Evolutionary conservation across 2,329 filamentous ascomycete species (phyloP).

Genomic region (Penicillium sp.): DNA sequence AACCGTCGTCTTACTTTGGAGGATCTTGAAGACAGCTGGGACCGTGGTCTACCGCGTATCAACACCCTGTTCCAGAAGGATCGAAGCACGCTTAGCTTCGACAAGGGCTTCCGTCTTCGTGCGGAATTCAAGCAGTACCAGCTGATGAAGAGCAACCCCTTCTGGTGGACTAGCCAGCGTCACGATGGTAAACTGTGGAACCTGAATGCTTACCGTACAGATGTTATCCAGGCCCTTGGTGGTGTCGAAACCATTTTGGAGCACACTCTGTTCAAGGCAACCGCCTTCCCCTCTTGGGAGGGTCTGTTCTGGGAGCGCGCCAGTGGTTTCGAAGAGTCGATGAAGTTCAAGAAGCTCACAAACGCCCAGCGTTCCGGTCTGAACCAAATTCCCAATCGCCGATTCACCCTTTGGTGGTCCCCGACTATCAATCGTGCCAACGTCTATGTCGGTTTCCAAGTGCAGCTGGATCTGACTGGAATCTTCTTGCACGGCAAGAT

Average conservation of each 20-base stretch:
- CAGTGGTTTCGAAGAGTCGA: constrained; percentile 59
- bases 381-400: constrained; percentile 97
- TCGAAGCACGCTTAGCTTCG: constrained; percentile 92
- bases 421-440: constrained; percentile 93
- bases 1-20: constrained; percentile 93
- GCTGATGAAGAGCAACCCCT: constrained; percentile 98
- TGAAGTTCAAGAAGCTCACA: constrained; percentile 99
- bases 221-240: constrained; percentile 93
- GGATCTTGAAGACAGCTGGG: constrained; percentile 97
- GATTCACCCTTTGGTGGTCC: constrained; percentile 98
- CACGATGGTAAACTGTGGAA: constrained; percentile 99
- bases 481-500: constrained; percentile 99
- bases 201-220: constrained; percentile 90
- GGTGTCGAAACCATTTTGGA: constrained; percentile 98
- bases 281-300: constrained; percentile 96
- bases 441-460: constrained; percentile 99
- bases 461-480: constrained; percentile 94
- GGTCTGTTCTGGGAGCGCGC: constrained; percentile 88
- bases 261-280: constrained; percentile 95
- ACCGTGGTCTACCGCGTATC: constrained; percentile 94
- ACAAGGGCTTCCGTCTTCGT: constrained; percentile 94
- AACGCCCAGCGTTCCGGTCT: constrained; percentile 96
- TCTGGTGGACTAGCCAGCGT: constrained; percentile 98
- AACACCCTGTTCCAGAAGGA: constrained; percentile 99
- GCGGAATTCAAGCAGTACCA: constrained; percentile 99